Conservation (phyloP, 495 filamentous ascomycete species). For the Hypomontagnella submonticulosa region DNA sequence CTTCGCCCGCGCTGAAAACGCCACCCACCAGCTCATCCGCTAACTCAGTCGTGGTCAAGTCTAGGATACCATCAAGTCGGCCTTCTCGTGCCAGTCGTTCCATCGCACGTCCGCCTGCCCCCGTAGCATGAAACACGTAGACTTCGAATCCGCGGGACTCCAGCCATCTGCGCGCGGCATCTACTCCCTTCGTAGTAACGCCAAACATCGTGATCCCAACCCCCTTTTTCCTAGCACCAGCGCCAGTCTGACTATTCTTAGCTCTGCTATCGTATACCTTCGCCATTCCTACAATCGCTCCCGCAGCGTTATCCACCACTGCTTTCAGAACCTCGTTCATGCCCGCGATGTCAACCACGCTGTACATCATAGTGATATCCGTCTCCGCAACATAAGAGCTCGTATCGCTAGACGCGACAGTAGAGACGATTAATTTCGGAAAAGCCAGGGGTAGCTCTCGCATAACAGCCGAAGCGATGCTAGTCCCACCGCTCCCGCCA, state of each 20-base stretch:
- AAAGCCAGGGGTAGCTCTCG: constrained; percentile 68
- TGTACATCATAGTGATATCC: constrained; percentile 77
- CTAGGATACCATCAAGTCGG: constrained; percentile 69
- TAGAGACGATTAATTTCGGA: constrained; percentile 76
- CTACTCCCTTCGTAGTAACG: constrained; percentile 73
- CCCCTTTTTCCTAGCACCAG: constrained; percentile 47
- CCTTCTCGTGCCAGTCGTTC: constrained; percentile 67
- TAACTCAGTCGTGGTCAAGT: constrained; percentile 76
- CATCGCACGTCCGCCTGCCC: constrained; percentile 72
- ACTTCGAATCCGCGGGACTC: constrained; percentile 61
- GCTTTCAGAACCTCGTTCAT: constrained; percentile 65
- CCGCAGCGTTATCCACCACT: constrained; percentile 70
- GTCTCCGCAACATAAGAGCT: constrained; percentile 68
- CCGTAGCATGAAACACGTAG: constrained; percentile 76
- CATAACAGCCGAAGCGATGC: constrained; percentile 68
- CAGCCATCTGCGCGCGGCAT: constrained; percentile 58
- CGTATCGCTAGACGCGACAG: constrained; percentile 71
- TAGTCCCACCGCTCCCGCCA: constrained; percentile 70
- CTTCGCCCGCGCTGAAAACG: constrained; percentile 65
- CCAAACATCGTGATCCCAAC: constrained; percentile 80
- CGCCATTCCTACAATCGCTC: constrained; percentile 67
- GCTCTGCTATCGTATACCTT: constrained; percentile 51
- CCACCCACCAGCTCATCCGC: constrained; percentile 71
- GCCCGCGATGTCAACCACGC: constrained; percentile 75
- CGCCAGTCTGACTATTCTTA: neutral